phyloP scores from a whole-genome alignment of 163 green algal species.

The Scenedesmus sp. region DNA sequence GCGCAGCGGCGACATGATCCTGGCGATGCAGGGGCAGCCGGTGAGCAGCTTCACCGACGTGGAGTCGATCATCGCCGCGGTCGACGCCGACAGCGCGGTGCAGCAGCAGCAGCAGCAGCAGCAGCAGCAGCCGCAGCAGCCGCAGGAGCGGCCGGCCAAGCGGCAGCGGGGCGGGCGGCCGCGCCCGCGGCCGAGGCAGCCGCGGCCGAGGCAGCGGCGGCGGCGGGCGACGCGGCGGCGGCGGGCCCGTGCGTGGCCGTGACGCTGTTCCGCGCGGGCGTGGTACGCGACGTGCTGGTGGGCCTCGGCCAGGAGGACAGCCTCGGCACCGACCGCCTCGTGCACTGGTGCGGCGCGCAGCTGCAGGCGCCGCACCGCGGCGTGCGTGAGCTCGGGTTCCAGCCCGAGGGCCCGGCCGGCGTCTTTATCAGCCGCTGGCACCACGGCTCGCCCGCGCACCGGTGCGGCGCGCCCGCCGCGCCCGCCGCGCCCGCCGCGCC shows the following conservation, averaged over 20 bases:
- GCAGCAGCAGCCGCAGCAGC: constrained; percentile 12
- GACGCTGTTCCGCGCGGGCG: constrained; percentile 59
- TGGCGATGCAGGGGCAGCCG: constrained; percentile 73
- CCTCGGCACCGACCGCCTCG: constrained; percentile 80
- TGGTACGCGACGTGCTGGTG: constrained; percentile 68
- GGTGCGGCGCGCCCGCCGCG: no score
- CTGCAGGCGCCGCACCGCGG: constrained; percentile 86
- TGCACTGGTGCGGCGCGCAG: constrained; percentile 93
- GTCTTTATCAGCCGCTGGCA: constrained; percentile 94
- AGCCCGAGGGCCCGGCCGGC: constrained; percentile 67
- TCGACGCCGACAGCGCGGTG: not conserved
- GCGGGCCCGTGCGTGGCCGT: constrained; percentile 47
- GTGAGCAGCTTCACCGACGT: constrained; percentile 82
- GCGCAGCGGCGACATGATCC: constrained; percentile 81
- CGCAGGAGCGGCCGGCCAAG: constrained; percentile 36
- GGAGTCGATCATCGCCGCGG: constrained; percentile 60
- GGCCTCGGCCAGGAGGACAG: constrained; percentile 72
- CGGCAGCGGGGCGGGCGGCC: not conserved
- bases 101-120: constrained; percentile 14
- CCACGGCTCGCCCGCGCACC: constrained; percentile 86
- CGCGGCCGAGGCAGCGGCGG: constrained; percentile 23
- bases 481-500: no score
- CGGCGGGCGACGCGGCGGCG: not conserved
- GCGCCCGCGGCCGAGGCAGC: not conserved
- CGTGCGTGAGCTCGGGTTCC: constrained; percentile 83